Evolutionary conservation across 2,329 filamentous ascomycete species (phyloP), one percentile per base, ranked within the genome.

Genomic region (Nectriaceae sp.): DNA sequence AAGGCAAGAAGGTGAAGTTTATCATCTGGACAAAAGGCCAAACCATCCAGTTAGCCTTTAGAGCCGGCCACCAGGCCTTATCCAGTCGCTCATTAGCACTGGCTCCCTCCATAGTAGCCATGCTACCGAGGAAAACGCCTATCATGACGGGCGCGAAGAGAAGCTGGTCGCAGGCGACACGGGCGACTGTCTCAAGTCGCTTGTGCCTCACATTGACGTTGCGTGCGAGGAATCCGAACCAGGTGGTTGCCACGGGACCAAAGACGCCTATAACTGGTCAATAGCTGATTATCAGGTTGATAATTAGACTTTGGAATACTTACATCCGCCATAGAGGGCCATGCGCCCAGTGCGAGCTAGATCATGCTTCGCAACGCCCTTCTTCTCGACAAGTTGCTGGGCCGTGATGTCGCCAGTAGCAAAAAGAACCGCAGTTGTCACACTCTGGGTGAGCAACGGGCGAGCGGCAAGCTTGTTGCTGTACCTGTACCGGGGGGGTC

Each of bases 341-440:
- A 95, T 94, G 61, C 89, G 85, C 11, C 78, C 85, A 22, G 89
- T 92, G 44, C 89, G 82, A 21, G 75, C 73, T 31, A 84, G 60
- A 64, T 93, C 87, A 69, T 99, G 93, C 56, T 88, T 87, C 59
- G 86, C 73, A 21, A 88, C 58, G 16, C 91, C 92, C 63, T 80
- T 85, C 69, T 84, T 86, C 74, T 97, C 93, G 50, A 99, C 89
- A 29, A 84, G 78, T 73, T 97, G 93, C 73, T 99, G 94, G 31
- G 94, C 90, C 58, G 95, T 85, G 52, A 88, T 78, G 74, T 99
- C 94, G 63, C 94, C 94, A 13, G 91, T 89, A 49, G 88, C 92
- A 69, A 97, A 99, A 55, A 99, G 85, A 50, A 97, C 81, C 41
- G 90, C 88, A 33, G 93, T 97, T 47, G 91, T 96, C 62, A 96